These are phyloP conservation scores for Ganoderma lucidum DNA, from an alignment of 1,284 basidiomycete species.

Conservation along the genomic window DNA sequence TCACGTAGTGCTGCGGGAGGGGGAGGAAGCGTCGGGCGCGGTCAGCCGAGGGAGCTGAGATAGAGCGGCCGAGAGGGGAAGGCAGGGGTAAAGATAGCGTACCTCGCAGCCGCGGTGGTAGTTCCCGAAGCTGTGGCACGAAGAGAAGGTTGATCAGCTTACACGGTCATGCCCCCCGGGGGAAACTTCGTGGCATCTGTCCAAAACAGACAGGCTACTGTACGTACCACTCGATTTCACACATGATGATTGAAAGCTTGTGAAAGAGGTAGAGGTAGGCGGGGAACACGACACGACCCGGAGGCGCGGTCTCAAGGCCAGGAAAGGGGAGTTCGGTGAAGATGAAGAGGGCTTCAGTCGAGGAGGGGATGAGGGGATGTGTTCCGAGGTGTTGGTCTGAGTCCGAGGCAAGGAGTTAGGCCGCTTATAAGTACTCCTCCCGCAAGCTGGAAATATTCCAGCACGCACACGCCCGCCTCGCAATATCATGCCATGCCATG, in stretches of 20 bases:
- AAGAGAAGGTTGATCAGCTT: constrained; percentile 16
- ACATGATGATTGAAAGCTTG: constrained; percentile 30
- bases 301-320: not conserved
- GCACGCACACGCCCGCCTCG: constrained; percentile 20
- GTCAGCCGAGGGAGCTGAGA: not conserved
- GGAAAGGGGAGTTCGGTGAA: not conserved
- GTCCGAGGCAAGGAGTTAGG: not conserved
- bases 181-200: not conserved
- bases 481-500: constrained; percentile 11
- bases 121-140: constrained; percentile 39
- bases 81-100: constrained; percentile 11
- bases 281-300: not conserved
- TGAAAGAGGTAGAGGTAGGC: not conserved
- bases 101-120: constrained; percentile 44
- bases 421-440: constrained; percentile 26
- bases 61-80: not conserved
- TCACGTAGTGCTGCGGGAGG: constrained; percentile 41
- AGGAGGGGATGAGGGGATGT: not conserved
- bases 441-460: constrained; percentile 15
- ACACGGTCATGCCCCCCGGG: constrained; percentile 5
- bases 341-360: constrained; percentile 5
- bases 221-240: constrained; percentile 39
- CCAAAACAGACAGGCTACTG: constrained; percentile 20
- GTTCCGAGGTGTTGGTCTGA: constrained; percentile 14
- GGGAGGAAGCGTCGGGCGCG: no score